Evolutionary conservation across 2,329 filamentous ascomycete genomes (phyloP).

Genomic region (Ophiostoma montium): DNA sequence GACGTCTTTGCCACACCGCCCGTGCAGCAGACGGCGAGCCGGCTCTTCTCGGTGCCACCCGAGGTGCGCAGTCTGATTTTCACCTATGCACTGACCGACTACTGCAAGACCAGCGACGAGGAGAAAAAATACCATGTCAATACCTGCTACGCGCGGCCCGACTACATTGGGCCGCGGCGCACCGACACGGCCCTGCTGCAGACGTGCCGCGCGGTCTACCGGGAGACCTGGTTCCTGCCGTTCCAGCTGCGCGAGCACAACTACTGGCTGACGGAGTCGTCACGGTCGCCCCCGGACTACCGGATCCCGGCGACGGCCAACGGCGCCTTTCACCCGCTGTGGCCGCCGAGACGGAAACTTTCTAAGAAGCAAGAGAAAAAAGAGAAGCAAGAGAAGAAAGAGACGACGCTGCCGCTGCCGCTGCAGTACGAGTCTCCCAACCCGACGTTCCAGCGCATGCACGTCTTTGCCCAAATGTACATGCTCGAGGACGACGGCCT

Average conservation of each 20-base stretch:
- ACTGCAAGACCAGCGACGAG: conserved; percentile 20
- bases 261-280: conserved; percentile 21
- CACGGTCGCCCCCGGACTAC: conserved; percentile 21
- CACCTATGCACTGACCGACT: conserved; percentile 23
- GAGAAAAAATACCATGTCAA: conserved; percentile 16
- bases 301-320: no score
- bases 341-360: no score
- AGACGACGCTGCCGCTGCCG: no score
- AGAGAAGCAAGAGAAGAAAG: no score
- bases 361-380: no score
- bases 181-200: conserved; percentile 25
- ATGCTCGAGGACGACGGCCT: conserved; percentile 23
- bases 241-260: conserved; percentile 25
- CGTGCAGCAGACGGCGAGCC: background rate
- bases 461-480: conserved; percentile 30
- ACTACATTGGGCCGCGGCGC: conserved; percentile 23
- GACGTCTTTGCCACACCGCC: background rate
- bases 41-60: conserved; percentile 28
- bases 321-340: no score
- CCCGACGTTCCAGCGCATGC: conserved; percentile 21
- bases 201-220: conserved; percentile 28
- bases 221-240: conserved; percentile 29
- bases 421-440: no score
- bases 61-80: conserved; percentile 38
- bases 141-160: conserved; percentile 27